phyloP scores from a whole-genome alignment of 352 stramenopile species.

The Phytophthora meadii region DNA sequence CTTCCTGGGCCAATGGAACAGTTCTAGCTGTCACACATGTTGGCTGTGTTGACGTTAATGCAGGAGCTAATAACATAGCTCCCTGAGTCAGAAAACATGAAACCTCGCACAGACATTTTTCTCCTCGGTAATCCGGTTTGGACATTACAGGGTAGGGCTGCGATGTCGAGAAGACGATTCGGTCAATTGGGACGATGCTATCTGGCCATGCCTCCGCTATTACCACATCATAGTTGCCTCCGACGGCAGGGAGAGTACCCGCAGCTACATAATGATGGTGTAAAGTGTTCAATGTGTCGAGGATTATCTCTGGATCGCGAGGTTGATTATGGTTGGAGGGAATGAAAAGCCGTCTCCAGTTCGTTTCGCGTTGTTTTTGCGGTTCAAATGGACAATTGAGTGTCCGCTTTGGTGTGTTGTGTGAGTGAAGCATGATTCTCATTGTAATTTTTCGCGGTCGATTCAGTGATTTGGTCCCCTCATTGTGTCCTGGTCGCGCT shows the following conservation, averaged over 20 bases:
- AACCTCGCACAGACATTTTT: not conserved
- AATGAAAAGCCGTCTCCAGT: too few species aligned
- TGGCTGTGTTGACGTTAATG: not conserved
- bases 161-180: not conserved
- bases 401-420: too few species aligned
- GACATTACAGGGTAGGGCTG: not conserved
- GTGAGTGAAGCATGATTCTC: too few species aligned
- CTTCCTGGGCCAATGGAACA: not conserved
- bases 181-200: not conserved
- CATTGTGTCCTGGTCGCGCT: too few species aligned
- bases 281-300: not conserved
- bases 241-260: not conserved
- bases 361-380: too few species aligned
- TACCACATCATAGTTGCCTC: slow-evolving; percentile 2
- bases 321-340: not conserved
- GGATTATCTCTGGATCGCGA: not conserved
- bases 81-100: too few species aligned
- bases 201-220: not conserved
- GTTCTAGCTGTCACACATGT: not conserved
- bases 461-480: too few species aligned
- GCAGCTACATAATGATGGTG: not conserved
- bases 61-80: not conserved
- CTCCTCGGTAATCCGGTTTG: not conserved
- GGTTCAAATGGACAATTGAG: too few species aligned
- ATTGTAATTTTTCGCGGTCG: too few species aligned